These are phyloP conservation scores for Pseudogymnoascus sp. DNA, from an alignment of 2,329 filamentous ascomycete genomes.

Conservation along the genomic window DNA sequence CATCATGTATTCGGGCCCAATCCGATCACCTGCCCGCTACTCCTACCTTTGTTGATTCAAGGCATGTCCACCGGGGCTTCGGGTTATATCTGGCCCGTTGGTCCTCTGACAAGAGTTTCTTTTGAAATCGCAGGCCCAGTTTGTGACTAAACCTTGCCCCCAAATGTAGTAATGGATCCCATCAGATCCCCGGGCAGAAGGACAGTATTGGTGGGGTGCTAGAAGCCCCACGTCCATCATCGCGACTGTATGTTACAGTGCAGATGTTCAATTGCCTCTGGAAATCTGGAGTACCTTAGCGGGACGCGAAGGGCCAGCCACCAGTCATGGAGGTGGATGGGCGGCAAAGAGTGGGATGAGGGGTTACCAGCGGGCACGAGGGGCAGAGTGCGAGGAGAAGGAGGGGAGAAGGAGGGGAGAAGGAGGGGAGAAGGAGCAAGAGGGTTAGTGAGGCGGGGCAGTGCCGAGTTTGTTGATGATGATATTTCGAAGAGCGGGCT, in stretches of 20 bases:
- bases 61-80: neutral
- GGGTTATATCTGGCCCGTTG: neutral
- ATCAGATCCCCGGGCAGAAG: neutral
- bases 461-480: neutral
- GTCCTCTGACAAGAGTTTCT: neutral
- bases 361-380: neutral
- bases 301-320: conserved; percentile 1
- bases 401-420: neutral
- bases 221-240: neutral
- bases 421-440: neutral
- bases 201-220: neutral
- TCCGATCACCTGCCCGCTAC: neutral
- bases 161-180: neutral
- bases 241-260: neutral
- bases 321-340: neutral
- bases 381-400: neutral
- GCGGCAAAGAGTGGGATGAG: neutral
- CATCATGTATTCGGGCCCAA: conserved; percentile 3
- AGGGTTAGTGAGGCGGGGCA: neutral
- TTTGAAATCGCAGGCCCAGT: neutral
- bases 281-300: conserved; percentile 3
- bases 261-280: neutral
- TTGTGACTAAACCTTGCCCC: neutral
- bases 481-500: neutral
- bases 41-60: neutral